phyloP scores from a whole-genome alignment of 2,329 filamentous ascomycete species.

The Chrysoporthe austroafricana region DNA sequence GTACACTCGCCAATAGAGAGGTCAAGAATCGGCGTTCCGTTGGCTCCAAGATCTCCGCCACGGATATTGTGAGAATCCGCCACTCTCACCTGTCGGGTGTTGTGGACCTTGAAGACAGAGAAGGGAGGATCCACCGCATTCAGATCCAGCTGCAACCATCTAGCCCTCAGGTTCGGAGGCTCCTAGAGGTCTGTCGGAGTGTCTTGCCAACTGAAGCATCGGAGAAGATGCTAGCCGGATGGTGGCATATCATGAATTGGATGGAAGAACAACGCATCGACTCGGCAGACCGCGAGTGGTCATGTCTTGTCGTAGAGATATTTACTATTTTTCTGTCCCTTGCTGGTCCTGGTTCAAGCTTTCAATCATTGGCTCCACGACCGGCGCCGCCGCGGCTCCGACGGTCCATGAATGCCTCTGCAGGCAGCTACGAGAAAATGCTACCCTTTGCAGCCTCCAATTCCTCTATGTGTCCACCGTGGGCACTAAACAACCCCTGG shows the following conservation, averaged over 20 bases:
- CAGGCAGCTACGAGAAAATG: conserved; percentile 42
- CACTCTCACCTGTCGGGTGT: conserved; percentile 63
- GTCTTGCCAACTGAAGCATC: conserved; percentile 62
- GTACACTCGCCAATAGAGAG: conserved; percentile 58
- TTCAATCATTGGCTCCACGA: conserved; percentile 14
- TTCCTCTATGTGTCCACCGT: conserved; percentile 54
- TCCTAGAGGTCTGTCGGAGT: conserved; percentile 66
- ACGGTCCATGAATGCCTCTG: conserved; percentile 40
- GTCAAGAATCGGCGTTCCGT: conserved; percentile 49
- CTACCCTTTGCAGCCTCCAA: conserved; percentile 51
- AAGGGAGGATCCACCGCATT: conserved; percentile 66
- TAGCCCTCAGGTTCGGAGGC: conserved; percentile 62
- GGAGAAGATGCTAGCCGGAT: conserved; percentile 67
- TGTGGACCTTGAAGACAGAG: conserved; percentile 68
- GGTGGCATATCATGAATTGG: conserved; percentile 78
- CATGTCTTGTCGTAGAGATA: conserved; percentile 65
- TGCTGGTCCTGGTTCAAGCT: conserved; percentile 35
- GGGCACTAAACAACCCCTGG: conserved; percentile 69
- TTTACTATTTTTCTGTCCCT: conserved; percentile 67
- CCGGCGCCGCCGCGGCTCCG: conserved; percentile 36
- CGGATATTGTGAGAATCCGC: conserved; percentile 57
- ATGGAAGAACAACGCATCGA: conserved; percentile 53
- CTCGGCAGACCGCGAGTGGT: conserved; percentile 67
- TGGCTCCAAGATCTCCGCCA: conserved; percentile 50
- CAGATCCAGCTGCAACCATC: conserved; percentile 69